These are phyloP conservation scores for Strobilomyces dryophilus DNA, from an alignment of 768 basidiomycete species.

Conservation along the genomic window DNA sequence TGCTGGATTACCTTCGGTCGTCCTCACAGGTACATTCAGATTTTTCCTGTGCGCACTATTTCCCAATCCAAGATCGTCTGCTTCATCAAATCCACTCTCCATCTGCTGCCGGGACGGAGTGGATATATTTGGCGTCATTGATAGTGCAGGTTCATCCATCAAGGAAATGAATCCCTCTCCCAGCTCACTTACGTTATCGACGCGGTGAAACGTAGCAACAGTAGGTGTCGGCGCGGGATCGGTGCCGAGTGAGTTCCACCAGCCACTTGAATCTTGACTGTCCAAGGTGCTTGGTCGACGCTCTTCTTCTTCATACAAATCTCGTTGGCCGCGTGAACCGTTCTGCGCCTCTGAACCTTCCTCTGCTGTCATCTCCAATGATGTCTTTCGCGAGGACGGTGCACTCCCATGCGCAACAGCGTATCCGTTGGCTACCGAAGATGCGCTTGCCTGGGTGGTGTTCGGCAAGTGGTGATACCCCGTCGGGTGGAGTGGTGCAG, in stretches of 20 bases:
- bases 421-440: conserved; percentile 37
- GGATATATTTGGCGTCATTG: conserved; percentile 29
- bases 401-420: conserved; percentile 32
- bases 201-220: conserved; percentile 57
- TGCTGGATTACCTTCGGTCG: conserved; percentile 21
- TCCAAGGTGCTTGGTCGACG: conserved; percentile 17
- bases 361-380: conserved; percentile 30
- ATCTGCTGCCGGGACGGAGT: conserved; percentile 10
- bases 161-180: conserved; percentile 74
- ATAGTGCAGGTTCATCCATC: conserved; percentile 61
- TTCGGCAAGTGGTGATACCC: conserved; percentile 28
- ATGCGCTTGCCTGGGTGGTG: conserved; percentile 19
- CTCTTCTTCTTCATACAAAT: conserved; percentile 6
- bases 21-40: conserved; percentile 25
- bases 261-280: conserved; percentile 39
- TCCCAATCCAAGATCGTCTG: conserved; percentile 89
- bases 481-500: conserved; percentile 46
- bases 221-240: conserved; percentile 58
- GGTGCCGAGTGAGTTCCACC: conserved; percentile 60
- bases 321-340: background rate
- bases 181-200: conserved; percentile 40
- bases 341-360: conserved; percentile 15
- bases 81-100: conserved; percentile 36
- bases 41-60: conserved; percentile 53
- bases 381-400: conserved; percentile 23